Evolutionary conservation across 2,329 filamentous ascomycete genomes (phyloP), one percentile per base, ranked within the genome.

Genomic region (Colletotrichum tropicicola): DNA sequence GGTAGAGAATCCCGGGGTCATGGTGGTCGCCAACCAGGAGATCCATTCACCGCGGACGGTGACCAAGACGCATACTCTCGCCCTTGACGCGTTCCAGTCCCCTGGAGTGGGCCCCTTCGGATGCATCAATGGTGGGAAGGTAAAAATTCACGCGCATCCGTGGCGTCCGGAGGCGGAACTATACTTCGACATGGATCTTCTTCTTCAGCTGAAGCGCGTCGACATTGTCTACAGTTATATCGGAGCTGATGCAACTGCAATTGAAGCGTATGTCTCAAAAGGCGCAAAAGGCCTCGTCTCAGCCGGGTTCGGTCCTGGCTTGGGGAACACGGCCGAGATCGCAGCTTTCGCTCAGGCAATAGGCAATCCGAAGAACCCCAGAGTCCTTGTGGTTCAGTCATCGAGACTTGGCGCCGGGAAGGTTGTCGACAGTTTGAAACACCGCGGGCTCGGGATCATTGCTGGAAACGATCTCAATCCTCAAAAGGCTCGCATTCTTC

Each of bases 181-280:
- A 10, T 17, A 13, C 12, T 53, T 53, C 32, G 21, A 32, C 3
- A 32, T 15, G 7, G 21, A 41, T 3, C 23, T 58, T 7, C 10
- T 15, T 2, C 17, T 6, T 8, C 9, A 44, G 6, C n/a, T 59
- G 6, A 47, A 45, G 7, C 55, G 55, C 10, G 60, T 64, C 12
- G 60, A 64, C 9, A 52, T 64, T 12, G 47, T 59, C 5, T 59
- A 53, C 19, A 64, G 60, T 30, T 52, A 59, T 19, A 6, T 41
- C 4, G 47, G 41, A 15, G 47, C 55, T 5, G 60, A 64, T 8
- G 47, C 17, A 10, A 32, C 17, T 10, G 41, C 32, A 0, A 23
- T 64, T 13, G n/a, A 30, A 10, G 55, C 45, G 0, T 64, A 37
- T 8, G 19, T 59, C 32, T 17, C 21, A 2, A 37, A 45, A 1